Base-by-base conservation (phyloP, 495 filamentous ascomycete genomes). In the Xylaria venustula region DNA sequence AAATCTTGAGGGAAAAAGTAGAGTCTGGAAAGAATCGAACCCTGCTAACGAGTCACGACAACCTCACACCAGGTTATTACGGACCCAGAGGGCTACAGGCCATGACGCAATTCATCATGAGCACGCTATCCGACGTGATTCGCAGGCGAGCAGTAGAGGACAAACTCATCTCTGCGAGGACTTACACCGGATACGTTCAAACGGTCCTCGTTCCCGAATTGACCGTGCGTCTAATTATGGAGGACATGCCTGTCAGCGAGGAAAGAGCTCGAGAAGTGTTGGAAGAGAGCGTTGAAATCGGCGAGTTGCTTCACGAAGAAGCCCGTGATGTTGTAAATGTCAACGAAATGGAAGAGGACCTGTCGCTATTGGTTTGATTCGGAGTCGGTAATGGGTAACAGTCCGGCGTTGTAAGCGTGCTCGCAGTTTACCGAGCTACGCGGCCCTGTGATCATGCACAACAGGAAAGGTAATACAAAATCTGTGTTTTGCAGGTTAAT, bases 201-300 rank as follows among this genome's bases (percentile, higher is more conserved):
- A 78, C 80, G 0, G 94, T 98, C 2, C 75, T 97, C 42, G 92
- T 96, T 14, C 93, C 93, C 0, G 94, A 98, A 70, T 71, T 97
- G 49, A 84, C 88, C 4, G 79, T 90, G 1, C 74, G 77, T 62
- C 80, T 98, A 17, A 88, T 98, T 25, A 89, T 83, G 78, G 89
- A 97, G 63, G 94, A 98, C 67, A 90, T 97, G 89, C 67, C 72
- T 0, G 81, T 89, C n/a, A 73, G 75, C 6, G 83, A 84, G 54
- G 84, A 85, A 46, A 70, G 79, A 61, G 91, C 92, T 15, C 79
- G 88, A 66, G 69, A 76, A 53, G 85, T 97, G 20, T 64, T 98
- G 65, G 71, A 79, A 8, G 88, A 93, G 28, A 97, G 91, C 69
- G 81, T 82, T 23, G 83, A 83, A n/a, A 72, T 97, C 14, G 93